Conservation (phyloP, 2,329 filamentous ascomycete species). For the Podosphaera xanthii region DNA sequence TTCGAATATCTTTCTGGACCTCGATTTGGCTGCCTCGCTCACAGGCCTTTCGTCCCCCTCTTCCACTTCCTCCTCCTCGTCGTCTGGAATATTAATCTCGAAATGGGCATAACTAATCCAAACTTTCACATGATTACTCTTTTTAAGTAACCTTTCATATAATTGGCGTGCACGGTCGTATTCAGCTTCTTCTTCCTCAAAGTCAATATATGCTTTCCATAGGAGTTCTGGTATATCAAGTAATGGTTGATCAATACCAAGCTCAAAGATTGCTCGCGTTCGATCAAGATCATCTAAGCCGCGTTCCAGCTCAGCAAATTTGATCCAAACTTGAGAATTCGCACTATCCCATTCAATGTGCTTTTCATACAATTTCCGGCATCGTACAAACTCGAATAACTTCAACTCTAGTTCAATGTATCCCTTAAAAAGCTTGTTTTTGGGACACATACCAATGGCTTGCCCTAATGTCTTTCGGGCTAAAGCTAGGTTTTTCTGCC, state of each 20-base stretch:
- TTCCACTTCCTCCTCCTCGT: slow-evolving; percentile 33
- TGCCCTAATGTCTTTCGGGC: slow-evolving; percentile 78
- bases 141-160: slow-evolving; percentile 76
- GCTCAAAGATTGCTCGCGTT: slow-evolving; percentile 73
- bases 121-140: slow-evolving; percentile 97
- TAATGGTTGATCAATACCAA: slow-evolving; percentile 59
- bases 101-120: slow-evolving; percentile 99
- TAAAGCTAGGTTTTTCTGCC: slow-evolving; percentile 56
- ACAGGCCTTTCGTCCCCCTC: slow-evolving; percentile 25
- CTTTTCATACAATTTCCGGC: slow-evolving; percentile 80
- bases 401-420: slow-evolving; percentile 87
- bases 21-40: slow-evolving; percentile 61
- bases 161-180: slow-evolving; percentile 61
- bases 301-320: slow-evolving; percentile 81
- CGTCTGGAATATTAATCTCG: slow-evolving; percentile 79
- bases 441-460: slow-evolving; percentile 83
- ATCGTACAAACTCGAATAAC: slow-evolving; percentile 81
- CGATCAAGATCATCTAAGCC: slow-evolving; percentile 78
- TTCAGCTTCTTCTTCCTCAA: slow-evolving; percentile 87
- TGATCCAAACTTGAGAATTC: slow-evolving; percentile 89
- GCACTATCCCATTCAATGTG: slow-evolving; percentile 78
- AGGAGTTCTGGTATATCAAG: slow-evolving; percentile 94
- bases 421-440: slow-evolving; percentile 82
- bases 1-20: slow-evolving; percentile 65
- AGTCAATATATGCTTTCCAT: slow-evolving; percentile 98